Base-by-base conservation (phyloP, 2,329 filamentous ascomycete species). In the Fusarium aywerte region DNA sequence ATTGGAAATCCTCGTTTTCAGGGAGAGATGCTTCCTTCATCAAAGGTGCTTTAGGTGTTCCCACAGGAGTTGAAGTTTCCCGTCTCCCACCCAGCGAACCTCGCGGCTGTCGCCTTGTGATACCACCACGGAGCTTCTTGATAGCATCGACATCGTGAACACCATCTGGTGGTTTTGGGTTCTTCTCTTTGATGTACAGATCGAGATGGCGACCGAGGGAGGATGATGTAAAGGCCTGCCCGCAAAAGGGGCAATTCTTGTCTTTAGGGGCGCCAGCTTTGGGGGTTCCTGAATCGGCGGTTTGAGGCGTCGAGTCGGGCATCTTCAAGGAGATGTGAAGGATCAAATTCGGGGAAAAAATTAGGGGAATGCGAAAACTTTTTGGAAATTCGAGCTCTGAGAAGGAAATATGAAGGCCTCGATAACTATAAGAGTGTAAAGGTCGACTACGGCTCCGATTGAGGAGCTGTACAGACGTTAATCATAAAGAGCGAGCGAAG, bases 201-300 rank as follows among this genome's bases (percentile, higher is more conserved):
- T 98, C 95, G 69, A 97, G 89, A 79, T 98, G 95, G 43, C 95
- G 90, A 48, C 95, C 95, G 52, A 98, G 87, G 4, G 93, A 97
- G 16, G 93, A 97, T 2, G 94, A 97, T 16, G 95, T 97, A 76
- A 97, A 98, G 8, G 90, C 85, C 78, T 97, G 93, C 44, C 89
- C 85, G 78, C 95, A 98, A 81, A 92, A 98, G 33, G 90, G 92
- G 77, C 95, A 97, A 67, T 84, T 89, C 76, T 92, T 93, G 81
- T 98, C 94, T 79, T 98, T 98, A 60, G 85, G 79, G 16, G 90
- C 85, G 63, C 74, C 63, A 40, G 52, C 39, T 68, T 79, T 80
- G 48, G 79, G 74, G 39, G 80, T 80, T 61, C 72, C 76, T 29
- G 76, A 73, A 49, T 83, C 81, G 63, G 79, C 74, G 49, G 69